Percentiles rank a stretch among this genome's conserved stretches.
Evolutionary conservation across 306 rosid species (phyloP).

Genomic region (Gynostemma pentaphyllum): DNA sequence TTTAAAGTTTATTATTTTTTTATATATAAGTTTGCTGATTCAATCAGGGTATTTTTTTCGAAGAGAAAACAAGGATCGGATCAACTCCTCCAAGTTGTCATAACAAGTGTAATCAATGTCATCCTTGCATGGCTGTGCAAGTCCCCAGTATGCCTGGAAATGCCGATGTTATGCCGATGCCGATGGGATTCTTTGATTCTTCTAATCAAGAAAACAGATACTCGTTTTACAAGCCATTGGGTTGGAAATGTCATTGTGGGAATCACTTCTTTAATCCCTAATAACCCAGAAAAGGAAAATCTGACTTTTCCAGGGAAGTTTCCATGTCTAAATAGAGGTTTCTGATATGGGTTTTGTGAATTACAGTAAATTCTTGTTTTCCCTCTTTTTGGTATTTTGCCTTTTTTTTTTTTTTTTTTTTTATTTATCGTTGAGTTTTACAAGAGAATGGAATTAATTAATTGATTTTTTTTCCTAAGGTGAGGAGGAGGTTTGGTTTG

Average conservation of each 20-base stretch:
- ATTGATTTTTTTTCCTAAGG: not conserved
- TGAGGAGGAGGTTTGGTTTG: not conserved
- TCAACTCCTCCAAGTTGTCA: conserved; percentile 95
- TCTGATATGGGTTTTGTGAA: conserved; percentile 3
- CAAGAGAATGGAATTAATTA: not conserved
- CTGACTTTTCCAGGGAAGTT: too few species aligned
- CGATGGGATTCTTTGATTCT: conserved; percentile 24
- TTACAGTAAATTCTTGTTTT: not conserved
- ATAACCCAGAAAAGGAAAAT: too few species aligned
- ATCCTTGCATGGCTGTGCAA: conserved; percentile 95
- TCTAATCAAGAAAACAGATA: conserved; percentile 42
- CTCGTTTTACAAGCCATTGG: conserved; percentile 93
- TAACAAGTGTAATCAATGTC: conserved; percentile 83
- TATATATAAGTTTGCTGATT: not conserved
- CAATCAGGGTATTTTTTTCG: conserved; percentile 40
- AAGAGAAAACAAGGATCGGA: conserved; percentile 70
- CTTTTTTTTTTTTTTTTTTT: not conserved
- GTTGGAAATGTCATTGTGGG: conserved; percentile 90
- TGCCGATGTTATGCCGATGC: conserved; percentile 18
- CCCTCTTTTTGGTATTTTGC: too few species aligned
- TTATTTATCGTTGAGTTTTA: too few species aligned
- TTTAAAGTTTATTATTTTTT: not conserved
- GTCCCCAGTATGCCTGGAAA: conserved; percentile 46
- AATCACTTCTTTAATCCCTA: conserved; percentile 75
- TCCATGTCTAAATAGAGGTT: not conserved